phyloP scores from a whole-genome alignment of 129 eudicot genomes.

The Artemisia annua region DNA sequence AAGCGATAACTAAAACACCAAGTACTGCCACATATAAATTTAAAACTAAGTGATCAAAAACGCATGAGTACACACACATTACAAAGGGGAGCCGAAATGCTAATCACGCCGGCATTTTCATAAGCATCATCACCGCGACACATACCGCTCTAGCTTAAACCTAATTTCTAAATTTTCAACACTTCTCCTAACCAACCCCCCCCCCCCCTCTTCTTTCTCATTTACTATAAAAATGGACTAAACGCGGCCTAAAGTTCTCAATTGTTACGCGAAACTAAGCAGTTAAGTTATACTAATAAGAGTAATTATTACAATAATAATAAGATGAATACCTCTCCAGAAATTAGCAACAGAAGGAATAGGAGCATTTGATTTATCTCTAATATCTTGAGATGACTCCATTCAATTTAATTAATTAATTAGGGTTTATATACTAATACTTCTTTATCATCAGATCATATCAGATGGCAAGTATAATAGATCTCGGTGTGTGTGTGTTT shows the following conservation, averaged over 20 bases:
- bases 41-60: no score
- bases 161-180: no score
- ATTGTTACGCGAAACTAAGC: neutral
- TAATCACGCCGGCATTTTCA: no score
- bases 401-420: conserved; percentile 31
- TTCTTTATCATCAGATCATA: neutral
- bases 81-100: no score
- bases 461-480: neutral
- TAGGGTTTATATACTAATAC: conserved; percentile 18
- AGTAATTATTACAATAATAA: neutral
- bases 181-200: no score
- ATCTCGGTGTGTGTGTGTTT: no score
- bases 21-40: no score
- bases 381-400: conserved; percentile 62
- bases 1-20: no score
- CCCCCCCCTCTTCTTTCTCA: no score
- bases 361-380: conserved; percentile 75
- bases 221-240: neutral
- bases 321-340: conserved; percentile 76
- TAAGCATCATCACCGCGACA: no score
- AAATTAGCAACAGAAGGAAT: conserved; percentile 79
- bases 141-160: no score
- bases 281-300: neutral
- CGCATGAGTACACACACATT: no score
- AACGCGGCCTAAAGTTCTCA: neutral